These are phyloP conservation scores for Sphenostylis stenocarpa DNA, from an alignment of 306 rosid genomes.

Conservation along the genomic window DNA sequence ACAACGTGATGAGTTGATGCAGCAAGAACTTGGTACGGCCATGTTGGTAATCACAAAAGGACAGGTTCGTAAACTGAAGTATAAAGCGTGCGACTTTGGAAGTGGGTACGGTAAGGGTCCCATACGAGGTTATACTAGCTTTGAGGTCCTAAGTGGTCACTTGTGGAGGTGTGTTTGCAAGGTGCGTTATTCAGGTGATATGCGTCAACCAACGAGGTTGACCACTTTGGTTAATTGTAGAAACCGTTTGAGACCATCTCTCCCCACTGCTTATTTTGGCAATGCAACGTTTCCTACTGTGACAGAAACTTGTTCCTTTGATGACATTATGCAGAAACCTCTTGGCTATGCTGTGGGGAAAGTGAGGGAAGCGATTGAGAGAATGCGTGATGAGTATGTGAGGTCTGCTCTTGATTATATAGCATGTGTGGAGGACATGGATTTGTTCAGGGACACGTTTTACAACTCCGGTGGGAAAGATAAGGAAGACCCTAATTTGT, in stretches of 20 bases:
- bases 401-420: conserved; percentile 46
- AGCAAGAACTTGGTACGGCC: not conserved
- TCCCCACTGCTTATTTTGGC: conserved; percentile 29
- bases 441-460: conserved; percentile 27
- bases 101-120: not conserved
- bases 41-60: not conserved
- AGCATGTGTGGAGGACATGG: conserved; percentile 21
- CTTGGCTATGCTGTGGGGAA: conserved; percentile 16
- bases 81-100: conserved; percentile 1
- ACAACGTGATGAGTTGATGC: not conserved
- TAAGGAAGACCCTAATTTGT: conserved; percentile 29
- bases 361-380: conserved; percentile 31
- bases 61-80: conserved; percentile 34
- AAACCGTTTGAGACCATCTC: conserved; percentile 34
- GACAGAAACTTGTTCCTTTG: conserved; percentile 36
- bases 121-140: conserved; percentile 19
- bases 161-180: conserved; percentile 44
- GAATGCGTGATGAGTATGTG: conserved; percentile 32
- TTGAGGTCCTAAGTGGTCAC: conserved; percentile 43
- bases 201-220: conserved; percentile 35
- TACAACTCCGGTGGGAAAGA: not conserved
- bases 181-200: conserved; percentile 13
- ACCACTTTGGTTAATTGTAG: conserved; percentile 36
- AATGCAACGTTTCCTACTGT: conserved; percentile 38
- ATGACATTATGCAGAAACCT: conserved; percentile 30